Percentiles rank a stretch among this genome's conserved stretches.
phyloP scores from a whole-genome alignment of 768 basidiomycete species.

The Boletellus sp. region DNA sequence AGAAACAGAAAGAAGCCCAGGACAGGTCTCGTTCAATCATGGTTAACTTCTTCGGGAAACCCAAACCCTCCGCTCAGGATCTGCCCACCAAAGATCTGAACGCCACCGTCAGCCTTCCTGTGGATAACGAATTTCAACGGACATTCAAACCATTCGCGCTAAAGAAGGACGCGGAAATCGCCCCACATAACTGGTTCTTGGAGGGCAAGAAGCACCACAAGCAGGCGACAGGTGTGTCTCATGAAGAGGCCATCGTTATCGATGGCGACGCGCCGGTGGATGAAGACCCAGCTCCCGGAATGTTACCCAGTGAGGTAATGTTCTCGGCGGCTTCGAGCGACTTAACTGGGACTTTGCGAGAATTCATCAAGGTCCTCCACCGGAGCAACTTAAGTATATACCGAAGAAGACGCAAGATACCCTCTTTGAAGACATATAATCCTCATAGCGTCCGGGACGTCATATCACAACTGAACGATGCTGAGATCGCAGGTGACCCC shows the following conservation, averaged over 20 bases:
- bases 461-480: slow-evolving; percentile 66
- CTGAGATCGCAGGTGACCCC: slow-evolving; percentile 72
- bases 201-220: slow-evolving; percentile 26
- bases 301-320: slow-evolving; percentile 1
- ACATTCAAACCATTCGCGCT: slow-evolving; percentile 76
- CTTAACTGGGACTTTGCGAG: slow-evolving; percentile 11
- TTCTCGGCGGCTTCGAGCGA: not conserved
- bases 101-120: slow-evolving; percentile 32
- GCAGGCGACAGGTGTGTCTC: slow-evolving; percentile 19
- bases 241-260: slow-evolving; percentile 56
- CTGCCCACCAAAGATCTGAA: slow-evolving; percentile 24
- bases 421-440: slow-evolving; percentile 28
- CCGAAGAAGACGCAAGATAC: slow-evolving; percentile 13
- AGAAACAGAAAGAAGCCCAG: slow-evolving; percentile 65
- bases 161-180: slow-evolving; percentile 70
- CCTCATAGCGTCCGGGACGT: slow-evolving; percentile 45
- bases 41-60: slow-evolving; percentile 74
- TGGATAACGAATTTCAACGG: slow-evolving; percentile 63
- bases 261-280: slow-evolving; percentile 38
- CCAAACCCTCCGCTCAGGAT: slow-evolving; percentile 35
- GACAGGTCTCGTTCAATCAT: slow-evolving; percentile 73
- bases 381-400: slow-evolving; percentile 18
- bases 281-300: slow-evolving; percentile 1
- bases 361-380: slow-evolving; percentile 32
- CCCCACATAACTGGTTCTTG: slow-evolving; percentile 70